Conservation (phyloP, 1,139 yeast genomes). For the Geotrichum candidum region DNA sequence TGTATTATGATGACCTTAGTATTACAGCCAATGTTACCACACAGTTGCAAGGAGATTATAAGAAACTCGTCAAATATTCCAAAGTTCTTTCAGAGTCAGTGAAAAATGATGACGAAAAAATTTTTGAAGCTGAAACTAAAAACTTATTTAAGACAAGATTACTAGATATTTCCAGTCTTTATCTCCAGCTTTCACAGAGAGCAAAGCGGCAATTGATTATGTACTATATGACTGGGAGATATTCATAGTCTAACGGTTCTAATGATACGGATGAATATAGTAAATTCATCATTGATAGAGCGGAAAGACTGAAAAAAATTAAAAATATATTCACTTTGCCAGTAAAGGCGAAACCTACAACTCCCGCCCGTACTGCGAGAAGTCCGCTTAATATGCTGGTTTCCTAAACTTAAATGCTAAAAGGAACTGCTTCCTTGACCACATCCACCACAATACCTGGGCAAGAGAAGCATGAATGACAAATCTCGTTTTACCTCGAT, state of each 20-base stretch:
- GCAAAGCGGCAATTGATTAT: not conserved
- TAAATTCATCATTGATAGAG: not conserved
- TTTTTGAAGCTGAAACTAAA: not conserved
- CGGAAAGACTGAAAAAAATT: not conserved
- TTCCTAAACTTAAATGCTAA: no score
- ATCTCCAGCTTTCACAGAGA: not conserved
- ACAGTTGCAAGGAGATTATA: not conserved
- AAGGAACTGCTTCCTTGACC: no score
- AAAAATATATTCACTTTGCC: not conserved
- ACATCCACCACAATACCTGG: no score
- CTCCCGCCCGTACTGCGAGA: not conserved
- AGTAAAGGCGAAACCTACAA: not conserved
- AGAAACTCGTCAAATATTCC: not conserved
- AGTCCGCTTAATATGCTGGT: not conserved
- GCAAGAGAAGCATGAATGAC: no score
- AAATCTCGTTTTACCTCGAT: no score
- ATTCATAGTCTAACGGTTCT: not conserved
- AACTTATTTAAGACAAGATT: not conserved
- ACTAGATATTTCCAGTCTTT: not conserved
- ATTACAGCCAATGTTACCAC: not conserved
- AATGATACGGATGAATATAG: not conserved
- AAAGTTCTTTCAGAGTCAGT: not conserved
- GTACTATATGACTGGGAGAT: not conserved
- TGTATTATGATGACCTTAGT: not conserved
- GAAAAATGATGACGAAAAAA: not conserved